These are phyloP conservation scores for Cladobotryum mycophilum DNA, from an alignment of 2,329 filamentous ascomycete genomes.

Conservation along the genomic window DNA sequence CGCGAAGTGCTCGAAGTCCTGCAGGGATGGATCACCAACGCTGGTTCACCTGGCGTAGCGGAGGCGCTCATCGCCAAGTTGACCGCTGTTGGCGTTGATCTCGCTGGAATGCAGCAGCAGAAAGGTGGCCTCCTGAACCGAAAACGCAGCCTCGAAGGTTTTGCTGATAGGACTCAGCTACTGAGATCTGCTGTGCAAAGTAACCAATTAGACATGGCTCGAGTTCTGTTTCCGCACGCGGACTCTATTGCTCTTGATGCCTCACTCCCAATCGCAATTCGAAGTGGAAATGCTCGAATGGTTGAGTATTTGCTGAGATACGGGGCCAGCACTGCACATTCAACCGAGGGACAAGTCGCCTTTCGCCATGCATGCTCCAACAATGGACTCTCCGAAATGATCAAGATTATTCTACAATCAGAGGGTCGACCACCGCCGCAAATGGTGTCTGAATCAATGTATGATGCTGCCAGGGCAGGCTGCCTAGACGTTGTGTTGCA, in stretches of 20 bases:
- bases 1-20: conserved; percentile 48
- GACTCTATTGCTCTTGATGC: conserved; percentile 45
- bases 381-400: conserved; percentile 39
- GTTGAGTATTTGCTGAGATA: conserved; percentile 44
- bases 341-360: conserved; percentile 44
- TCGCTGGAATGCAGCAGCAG: conserved; percentile 43
- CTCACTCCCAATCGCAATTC: conserved; percentile 44
- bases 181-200: conserved; percentile 46
- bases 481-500: conserved; percentile 45
- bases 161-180: conserved; percentile 43
- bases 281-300: conserved; percentile 35
- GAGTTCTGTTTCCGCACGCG: conserved; percentile 47
- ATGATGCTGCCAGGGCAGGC: conserved; percentile 43
- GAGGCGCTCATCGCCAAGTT: conserved; percentile 49
- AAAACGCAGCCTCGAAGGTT: conserved; percentile 43
- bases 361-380: conserved; percentile 46
- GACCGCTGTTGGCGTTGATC: conserved; percentile 42
- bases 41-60: conserved; percentile 48
- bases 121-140: conserved; percentile 43
- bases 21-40: conserved; percentile 41
- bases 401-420: conserved; percentile 44
- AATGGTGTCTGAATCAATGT: conserved; percentile 44
- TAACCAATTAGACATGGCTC: conserved; percentile 46
- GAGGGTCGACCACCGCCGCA: conserved; percentile 38
- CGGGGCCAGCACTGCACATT: conserved; percentile 43